Base-by-base conservation (phyloP, 1,284 basidiomycete genomes). In the Ceratobasidium sp. region DNA sequence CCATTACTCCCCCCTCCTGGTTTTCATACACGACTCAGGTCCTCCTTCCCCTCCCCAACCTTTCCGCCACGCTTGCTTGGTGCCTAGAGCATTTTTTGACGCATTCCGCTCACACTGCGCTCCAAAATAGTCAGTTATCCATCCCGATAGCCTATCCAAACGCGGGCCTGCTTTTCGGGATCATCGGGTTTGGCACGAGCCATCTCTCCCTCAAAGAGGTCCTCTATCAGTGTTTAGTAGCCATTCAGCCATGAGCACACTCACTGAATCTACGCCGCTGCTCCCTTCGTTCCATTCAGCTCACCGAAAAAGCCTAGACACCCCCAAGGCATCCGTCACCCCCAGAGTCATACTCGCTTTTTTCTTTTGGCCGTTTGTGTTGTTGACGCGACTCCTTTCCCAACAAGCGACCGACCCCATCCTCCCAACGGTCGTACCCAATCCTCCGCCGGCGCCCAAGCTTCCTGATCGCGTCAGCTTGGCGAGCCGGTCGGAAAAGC, bases 241-340 rank as follows among this genome's bases (percentile, higher is more conserved):
- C 15, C 50, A 20, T 6, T 15, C 22, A 25, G 53, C 25, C 49
- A 65, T 47, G 50, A 53, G 34, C 34, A 17, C 25, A n/a, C 13
- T 40, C 22, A 47, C 35, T 35, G 62, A 65, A 38, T 65, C 62
- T n/a, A 65, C 49, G 35, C 62, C 62, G 25, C 62, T 65, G 34
- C 62, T 65, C 12, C 62, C 62, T 20, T 65, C 56, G 20, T 58
- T 58, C 27, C 42, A 58, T 43, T 17, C 62, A 8, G 35, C 50
- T 65, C 62, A 53, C 50, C 62, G 22, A 40, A 65, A 65, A 29
- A 65, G 27, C 49, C 12, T 15, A 27, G 12, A 29, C 35, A 34
- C 31, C 20, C 15, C 4, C 20, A 5, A 34, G 8, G n/a, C 27
- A 52, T 25, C 53, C 49, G 32, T 35, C 25, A 25, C 43, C 5